phyloP scores from a whole-genome alignment of 2,329 filamentous ascomycete genomes.

The Chaetoscypha palmicola region DNA sequence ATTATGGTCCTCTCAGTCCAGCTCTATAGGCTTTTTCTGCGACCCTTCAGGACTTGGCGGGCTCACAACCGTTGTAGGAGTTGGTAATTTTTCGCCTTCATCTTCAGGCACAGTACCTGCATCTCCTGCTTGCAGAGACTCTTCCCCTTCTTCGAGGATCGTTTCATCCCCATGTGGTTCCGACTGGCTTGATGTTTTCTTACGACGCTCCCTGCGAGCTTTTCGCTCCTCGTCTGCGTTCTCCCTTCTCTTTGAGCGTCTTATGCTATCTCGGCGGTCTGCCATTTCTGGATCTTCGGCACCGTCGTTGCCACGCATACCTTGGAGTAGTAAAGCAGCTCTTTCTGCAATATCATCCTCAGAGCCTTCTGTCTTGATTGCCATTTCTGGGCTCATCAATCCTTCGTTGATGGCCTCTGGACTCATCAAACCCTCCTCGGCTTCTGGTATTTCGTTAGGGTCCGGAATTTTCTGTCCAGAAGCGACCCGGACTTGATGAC shows the following conservation, averaged over 20 bases:
- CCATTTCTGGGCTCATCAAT: slow-evolving; percentile 19
- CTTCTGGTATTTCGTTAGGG: slow-evolving; percentile 52
- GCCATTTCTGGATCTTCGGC: slow-evolving; percentile 45
- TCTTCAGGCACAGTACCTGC: too few relatives aligned
- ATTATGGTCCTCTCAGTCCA: slow-evolving; percentile 21
- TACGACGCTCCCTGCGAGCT: slow-evolving; percentile 57
- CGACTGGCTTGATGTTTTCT: slow-evolving; percentile 42
- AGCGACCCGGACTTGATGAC: slow-evolving; percentile 81
- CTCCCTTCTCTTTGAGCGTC: slow-evolving; percentile 50
- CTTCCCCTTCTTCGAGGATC: slow-evolving; percentile 13
- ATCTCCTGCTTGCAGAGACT: slow-evolving; percentile 5
- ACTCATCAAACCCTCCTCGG: slow-evolving; percentile 46
- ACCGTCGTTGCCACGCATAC: slow-evolving; percentile 59
- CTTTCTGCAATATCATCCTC: slow-evolving; percentile 73
- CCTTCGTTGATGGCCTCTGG: slow-evolving; percentile 37
- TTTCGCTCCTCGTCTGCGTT: slow-evolving; percentile 74
- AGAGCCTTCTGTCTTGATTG: slow-evolving; percentile 23
- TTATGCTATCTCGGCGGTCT: slow-evolving; percentile 52
- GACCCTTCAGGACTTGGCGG: slow-evolving; percentile 28
- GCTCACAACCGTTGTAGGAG: slow-evolving; percentile 27
- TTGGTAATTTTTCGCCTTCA: slow-evolving; percentile 19
- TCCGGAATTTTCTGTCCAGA: slow-evolving; percentile 87
- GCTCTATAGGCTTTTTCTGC: slow-evolving; percentile 25
- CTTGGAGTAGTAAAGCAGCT: slow-evolving; percentile 76
- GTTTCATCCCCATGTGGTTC: slow-evolving; percentile 15